Percentiles rank a stretch among this genome's conserved stretches.
Conservation (phyloP, 2,329 filamentous ascomycete species). For the Neofusicoccum ribis region DNA sequence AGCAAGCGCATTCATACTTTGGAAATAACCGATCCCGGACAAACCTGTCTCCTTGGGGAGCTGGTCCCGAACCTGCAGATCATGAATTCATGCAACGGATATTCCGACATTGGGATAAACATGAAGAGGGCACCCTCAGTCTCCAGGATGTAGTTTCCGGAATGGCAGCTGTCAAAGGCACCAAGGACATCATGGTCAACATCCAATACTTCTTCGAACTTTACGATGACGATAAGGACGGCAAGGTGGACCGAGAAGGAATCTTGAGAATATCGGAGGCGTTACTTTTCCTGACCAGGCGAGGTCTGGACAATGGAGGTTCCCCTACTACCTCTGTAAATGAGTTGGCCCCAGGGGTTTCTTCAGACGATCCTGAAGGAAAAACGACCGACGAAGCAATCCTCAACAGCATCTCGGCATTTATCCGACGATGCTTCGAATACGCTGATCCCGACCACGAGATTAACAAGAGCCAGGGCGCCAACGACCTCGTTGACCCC, state of each 20-base stretch:
- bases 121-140: slow-evolving; percentile 73
- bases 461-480: slow-evolving; percentile 49
- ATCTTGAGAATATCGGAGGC: slow-evolving; percentile 94
- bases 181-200: slow-evolving; percentile 93
- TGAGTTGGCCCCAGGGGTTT: slow-evolving; percentile 44
- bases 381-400: slow-evolving; percentile 71
- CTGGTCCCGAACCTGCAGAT: slow-evolving; percentile 72
- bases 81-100: slow-evolving; percentile 92
- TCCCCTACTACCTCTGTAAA: slow-evolving; percentile 64
- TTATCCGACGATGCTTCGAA: slow-evolving; percentile 95
- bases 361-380: slow-evolving; percentile 30
- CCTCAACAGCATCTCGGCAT: slow-evolving; percentile 88
- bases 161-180: slow-evolving; percentile 87
- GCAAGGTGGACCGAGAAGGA: slow-evolving; percentile 89
- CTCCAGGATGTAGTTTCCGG: slow-evolving; percentile 91
- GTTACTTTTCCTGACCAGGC: slow-evolving; percentile 83
- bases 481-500: slow-evolving; percentile 37
- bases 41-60: slow-evolving; percentile 57
- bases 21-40: slow-evolving; percentile 44
- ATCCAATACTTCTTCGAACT: slow-evolving; percentile 98
- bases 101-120: slow-evolving; percentile 84
- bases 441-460: slow-evolving; percentile 88
- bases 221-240: slow-evolving; percentile 90
- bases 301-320: slow-evolving; percentile 76
- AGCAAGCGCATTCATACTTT: slow-evolving; percentile 60